phyloP scores from a whole-genome alignment of 1,284 basidiomycete species.

The Ceratobasidium sp. region DNA sequence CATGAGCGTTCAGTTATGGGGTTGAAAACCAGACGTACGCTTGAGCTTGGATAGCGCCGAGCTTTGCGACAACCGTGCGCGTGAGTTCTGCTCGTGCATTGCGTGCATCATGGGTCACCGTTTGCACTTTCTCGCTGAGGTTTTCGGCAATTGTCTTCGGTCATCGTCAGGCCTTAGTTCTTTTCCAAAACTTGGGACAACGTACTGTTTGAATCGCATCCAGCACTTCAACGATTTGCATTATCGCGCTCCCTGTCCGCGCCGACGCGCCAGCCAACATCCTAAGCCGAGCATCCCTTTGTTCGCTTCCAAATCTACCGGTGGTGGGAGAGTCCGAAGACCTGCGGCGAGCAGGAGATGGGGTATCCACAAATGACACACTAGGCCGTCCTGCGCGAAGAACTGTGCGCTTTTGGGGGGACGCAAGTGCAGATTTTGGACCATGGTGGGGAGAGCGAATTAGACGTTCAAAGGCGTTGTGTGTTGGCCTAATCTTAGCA shows the following conservation, averaged over 20 bases:
- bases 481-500: slow-evolving; percentile 13
- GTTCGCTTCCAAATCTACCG: background rate
- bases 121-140: slow-evolving; percentile 31
- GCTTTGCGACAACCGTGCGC: slow-evolving; percentile 6
- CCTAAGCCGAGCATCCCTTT: background rate
- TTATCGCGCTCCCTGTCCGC: slow-evolving; percentile 2
- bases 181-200: background rate
- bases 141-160: slow-evolving; percentile 17
- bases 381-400: slow-evolving; percentile 31
- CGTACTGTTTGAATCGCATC: slow-evolving; percentile 31
- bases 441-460: slow-evolving; percentile 14
- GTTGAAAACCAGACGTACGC: slow-evolving; percentile 7
- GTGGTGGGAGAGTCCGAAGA: background rate
- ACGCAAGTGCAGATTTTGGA: slow-evolving; percentile 42
- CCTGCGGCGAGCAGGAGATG: background rate
- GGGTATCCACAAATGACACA: slow-evolving; percentile 32
- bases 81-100: slow-evolving; percentile 22
- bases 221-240: slow-evolving; percentile 26
- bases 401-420: slow-evolving; percentile 36
- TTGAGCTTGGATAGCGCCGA: slow-evolving; percentile 1
- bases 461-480: slow-evolving; percentile 10
- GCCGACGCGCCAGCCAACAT: slow-evolving; percentile 8
- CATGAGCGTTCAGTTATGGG: background rate
- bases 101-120: slow-evolving; percentile 5
- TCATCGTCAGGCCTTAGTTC: background rate